phyloP scores from a whole-genome alignment of 2,329 filamentous ascomycete species.

The Elsinoe australis region DNA sequence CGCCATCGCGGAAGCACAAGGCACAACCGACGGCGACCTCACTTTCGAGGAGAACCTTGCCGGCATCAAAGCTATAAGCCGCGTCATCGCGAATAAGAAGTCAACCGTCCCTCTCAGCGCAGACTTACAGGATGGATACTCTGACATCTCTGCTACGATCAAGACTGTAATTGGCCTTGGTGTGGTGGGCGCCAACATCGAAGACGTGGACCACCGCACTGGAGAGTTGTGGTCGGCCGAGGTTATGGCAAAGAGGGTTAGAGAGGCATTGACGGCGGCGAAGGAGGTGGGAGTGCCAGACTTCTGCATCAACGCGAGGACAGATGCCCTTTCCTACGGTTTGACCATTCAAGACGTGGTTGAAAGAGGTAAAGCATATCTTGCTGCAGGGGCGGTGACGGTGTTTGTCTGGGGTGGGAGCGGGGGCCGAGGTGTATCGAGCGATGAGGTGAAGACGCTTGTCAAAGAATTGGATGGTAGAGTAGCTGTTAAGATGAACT shows the following conservation, averaged over 20 bases:
- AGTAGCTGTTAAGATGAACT: constrained; percentile 43
- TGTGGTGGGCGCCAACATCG: constrained; percentile 52
- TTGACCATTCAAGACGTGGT: constrained; percentile 43
- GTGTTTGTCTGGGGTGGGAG: constrained; percentile 55
- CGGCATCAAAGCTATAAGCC: constrained; percentile 37
- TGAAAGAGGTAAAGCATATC: constrained; percentile 48
- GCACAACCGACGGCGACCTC: constrained; percentile 36
- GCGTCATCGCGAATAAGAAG: constrained; percentile 34
- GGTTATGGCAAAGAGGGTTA: constrained; percentile 44
- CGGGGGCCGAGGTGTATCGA: constrained; percentile 37
- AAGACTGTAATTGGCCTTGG: constrained; percentile 43
- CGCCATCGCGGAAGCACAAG: constrained; percentile 30
- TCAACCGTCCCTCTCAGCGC: constrained; percentile 46
- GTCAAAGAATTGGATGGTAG: constrained; percentile 44
- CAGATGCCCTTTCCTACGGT: constrained; percentile 45
- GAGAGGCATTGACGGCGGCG: constrained; percentile 38
- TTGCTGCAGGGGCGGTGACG: constrained; percentile 51
- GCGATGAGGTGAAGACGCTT: constrained; percentile 42
- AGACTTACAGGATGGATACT: constrained; percentile 57
- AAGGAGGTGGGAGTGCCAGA: constrained; percentile 43
- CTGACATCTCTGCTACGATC: constrained; percentile 42
- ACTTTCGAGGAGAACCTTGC: constrained; percentile 46
- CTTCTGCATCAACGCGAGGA: constrained; percentile 53
- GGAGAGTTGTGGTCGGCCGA: constrained; percentile 35
- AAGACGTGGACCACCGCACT: constrained; percentile 42